A percentile compares a stretch with the other conserved stretches of the same genome.
Evolutionary conservation across 1,284 basidiomycete genomes (phyloP).

Genomic region (Xerocomus minutiporus): DNA sequence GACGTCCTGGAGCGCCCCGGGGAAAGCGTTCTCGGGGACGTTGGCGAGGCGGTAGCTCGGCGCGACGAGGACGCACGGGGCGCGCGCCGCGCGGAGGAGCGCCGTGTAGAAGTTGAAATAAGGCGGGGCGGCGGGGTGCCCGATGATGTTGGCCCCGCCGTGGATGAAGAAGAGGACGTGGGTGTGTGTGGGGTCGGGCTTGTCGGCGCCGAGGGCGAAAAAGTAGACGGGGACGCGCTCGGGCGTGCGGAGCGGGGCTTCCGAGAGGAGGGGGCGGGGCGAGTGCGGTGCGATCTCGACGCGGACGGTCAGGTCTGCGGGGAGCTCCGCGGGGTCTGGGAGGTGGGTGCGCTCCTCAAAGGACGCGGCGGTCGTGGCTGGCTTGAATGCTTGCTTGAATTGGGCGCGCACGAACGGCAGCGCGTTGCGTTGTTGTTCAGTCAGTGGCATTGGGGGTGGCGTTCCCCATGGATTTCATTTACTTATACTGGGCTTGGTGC

Average conservation of each 20-base stretch:
- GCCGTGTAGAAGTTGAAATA: slow-evolving; percentile 10
- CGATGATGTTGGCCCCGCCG: slow-evolving; percentile 19
- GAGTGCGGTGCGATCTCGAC: slow-evolving; percentile 23
- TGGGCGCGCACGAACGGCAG: slow-evolving; percentile 5
- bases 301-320: slow-evolving; percentile 11
- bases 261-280: slow-evolving; percentile 2
- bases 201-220: slow-evolving; percentile 3
- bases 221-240: slow-evolving; percentile 23
- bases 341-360: slow-evolving; percentile 18
- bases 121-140: slow-evolving; percentile 15
- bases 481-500: too few species aligned
- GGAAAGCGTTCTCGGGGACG: slow-evolving; percentile 23
- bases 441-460: slow-evolving; percentile 14
- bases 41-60: slow-evolving; percentile 26
- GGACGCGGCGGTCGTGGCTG: slow-evolving; percentile 5
- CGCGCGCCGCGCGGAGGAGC: slow-evolving; percentile 14
- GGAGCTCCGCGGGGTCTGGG: slow-evolving; percentile 7
- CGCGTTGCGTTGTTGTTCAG: slow-evolving; percentile 13
- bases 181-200: neutral
- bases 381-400: neutral
- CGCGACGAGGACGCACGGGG: slow-evolving; percentile 16
- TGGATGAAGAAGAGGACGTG: slow-evolving; percentile 25
- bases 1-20: slow-evolving; percentile 24
- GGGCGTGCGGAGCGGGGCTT: slow-evolving; percentile 9
- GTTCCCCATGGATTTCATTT: too few species aligned